Conservation (phyloP, 192 early-diverging fungal species). For the Chytriomyces hyalinus region DNA sequence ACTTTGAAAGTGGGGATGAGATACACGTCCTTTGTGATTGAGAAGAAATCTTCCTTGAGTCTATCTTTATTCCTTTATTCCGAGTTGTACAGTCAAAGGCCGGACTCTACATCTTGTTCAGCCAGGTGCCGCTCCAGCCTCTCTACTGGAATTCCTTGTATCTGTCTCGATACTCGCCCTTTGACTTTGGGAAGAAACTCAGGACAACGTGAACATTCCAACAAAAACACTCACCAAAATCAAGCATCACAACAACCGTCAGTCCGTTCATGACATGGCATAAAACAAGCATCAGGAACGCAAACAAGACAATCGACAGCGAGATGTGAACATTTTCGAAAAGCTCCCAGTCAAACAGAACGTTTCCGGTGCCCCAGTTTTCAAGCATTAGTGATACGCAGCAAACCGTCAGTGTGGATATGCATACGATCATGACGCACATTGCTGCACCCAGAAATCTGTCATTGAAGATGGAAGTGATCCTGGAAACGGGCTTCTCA, state of each 20-base stretch:
- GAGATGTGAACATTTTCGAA: slow-evolving; percentile 13
- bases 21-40: background rate
- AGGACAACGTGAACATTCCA: background rate
- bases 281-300: slow-evolving; percentile 36
- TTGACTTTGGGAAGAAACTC: background rate
- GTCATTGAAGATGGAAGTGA: slow-evolving; percentile 29
- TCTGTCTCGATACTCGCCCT: background rate
- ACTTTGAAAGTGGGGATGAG: background rate
- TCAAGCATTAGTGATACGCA: slow-evolving; percentile 37
- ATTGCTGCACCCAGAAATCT: slow-evolving; percentile 42
- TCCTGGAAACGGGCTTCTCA: slow-evolving; percentile 28
- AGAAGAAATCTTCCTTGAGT: background rate
- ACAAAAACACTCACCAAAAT: slow-evolving; percentile 31
- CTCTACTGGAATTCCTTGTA: no score
- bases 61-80: background rate
- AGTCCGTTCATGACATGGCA: slow-evolving; percentile 41
- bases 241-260: slow-evolving; percentile 43
- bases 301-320: slow-evolving; percentile 38
- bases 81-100: background rate
- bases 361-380: slow-evolving; percentile 32
- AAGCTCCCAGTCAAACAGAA: slow-evolving; percentile 25
- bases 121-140: background rate
- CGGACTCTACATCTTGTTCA: background rate
- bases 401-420: slow-evolving; percentile 39
- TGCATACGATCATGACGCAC: slow-evolving; percentile 42